These are phyloP conservation scores for Beauveria medogensis DNA, from an alignment of 2,329 filamentous ascomycete species.

Conservation along the genomic window DNA sequence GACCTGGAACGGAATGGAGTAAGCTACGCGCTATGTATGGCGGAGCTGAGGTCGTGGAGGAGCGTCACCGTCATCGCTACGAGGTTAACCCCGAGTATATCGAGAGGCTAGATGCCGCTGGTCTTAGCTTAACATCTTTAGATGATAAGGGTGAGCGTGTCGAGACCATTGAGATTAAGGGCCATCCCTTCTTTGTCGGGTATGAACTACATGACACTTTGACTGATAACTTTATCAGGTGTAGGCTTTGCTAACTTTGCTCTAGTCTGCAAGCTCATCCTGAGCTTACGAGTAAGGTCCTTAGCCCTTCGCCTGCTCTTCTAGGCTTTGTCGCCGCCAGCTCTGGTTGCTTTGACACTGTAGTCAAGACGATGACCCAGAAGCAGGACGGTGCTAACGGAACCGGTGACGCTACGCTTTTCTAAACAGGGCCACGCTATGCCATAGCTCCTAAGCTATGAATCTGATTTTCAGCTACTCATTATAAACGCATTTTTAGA, in stretches of 20 bases:
- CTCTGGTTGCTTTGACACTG: constrained; percentile 52
- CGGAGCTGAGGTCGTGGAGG: constrained; percentile 44
- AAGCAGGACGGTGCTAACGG: constrained; percentile 9
- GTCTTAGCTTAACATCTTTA: constrained; percentile 70
- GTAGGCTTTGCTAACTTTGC: too few species aligned
- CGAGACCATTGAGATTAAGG: constrained; percentile 74
- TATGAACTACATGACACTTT: too few species aligned
- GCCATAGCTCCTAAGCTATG: too few species aligned
- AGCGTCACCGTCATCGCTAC: constrained; percentile 83
- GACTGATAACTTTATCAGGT: too few species aligned
- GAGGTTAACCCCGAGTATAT: constrained; percentile 81
- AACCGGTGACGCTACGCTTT: constrained; percentile 7
- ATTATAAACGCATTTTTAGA: too few species aligned
- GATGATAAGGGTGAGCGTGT: constrained; percentile 71
- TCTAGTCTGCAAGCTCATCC: constrained; percentile 74
- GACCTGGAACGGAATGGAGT: constrained; percentile 67
- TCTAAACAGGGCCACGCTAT: not conserved
- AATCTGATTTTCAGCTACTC: too few species aligned
- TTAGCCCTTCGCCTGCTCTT: constrained; percentile 64
- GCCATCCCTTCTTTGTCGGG: constrained; percentile 73
- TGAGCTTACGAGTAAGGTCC: constrained; percentile 71
- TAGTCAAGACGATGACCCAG: constrained; percentile 15
- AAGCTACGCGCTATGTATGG: constrained; percentile 71
- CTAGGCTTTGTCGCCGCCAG: constrained; percentile 45
- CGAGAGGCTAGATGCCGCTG: constrained; percentile 56